Conservation (phyloP, 2,329 filamentous ascomycete species). For the Arthroderma sp. region DNA sequence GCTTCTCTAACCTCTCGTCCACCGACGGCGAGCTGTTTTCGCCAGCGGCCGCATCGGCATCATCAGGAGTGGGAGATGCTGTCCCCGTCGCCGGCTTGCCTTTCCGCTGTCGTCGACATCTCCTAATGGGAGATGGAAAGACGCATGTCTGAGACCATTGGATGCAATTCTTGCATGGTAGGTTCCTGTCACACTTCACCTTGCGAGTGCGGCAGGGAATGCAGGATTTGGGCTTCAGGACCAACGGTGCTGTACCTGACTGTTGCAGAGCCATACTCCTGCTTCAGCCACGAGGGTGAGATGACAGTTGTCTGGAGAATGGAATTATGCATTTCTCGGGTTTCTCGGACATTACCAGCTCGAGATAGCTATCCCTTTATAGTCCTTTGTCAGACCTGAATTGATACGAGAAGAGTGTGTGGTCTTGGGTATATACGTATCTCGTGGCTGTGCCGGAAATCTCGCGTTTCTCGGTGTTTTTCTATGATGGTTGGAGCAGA, state of each 20-base stretch:
- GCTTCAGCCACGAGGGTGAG: too few species aligned
- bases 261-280: background rate
- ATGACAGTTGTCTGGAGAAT: too few species aligned
- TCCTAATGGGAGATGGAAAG: slow-evolving; percentile 11
- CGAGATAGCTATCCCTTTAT: too few species aligned
- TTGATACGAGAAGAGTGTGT: too few species aligned
- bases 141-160: slow-evolving; percentile 10
- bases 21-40: background rate
- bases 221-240: slow-evolving; percentile 10
- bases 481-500: too few species aligned
- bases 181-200: slow-evolving; percentile 18
- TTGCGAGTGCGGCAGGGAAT: slow-evolving; percentile 17
- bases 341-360: too few species aligned
- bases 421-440: too few species aligned
- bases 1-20: background rate
- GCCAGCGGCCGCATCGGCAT: background rate
- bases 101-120: slow-evolving; percentile 6
- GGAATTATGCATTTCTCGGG: too few species aligned
- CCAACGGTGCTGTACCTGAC: background rate
- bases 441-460: too few species aligned
- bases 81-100: background rate
- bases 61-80: background rate
- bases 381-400: too few species aligned
- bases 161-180: slow-evolving; percentile 17
- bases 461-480: too few species aligned